Evolutionary conservation across 2,329 filamentous ascomycete species (phyloP), one percentile per base, ranked within the genome.

Genomic region (Shiraia sp.): DNA sequence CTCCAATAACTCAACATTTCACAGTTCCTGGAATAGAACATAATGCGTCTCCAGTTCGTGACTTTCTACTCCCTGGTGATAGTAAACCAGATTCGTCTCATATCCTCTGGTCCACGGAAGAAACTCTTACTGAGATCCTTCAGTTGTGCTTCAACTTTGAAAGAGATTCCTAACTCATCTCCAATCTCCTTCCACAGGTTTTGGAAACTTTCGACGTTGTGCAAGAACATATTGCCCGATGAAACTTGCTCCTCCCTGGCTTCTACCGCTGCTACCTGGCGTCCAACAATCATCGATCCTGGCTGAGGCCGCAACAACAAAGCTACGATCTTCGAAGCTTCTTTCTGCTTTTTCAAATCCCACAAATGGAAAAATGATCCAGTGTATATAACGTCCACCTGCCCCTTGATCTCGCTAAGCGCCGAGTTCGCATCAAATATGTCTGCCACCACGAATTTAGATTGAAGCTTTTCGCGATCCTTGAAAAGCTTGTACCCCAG

Each of bases 391-490:
- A 75, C 66, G 27, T 72, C 65, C 5, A 74, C 42, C 10, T 64
- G 23, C 10, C 57, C 59, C 2, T 55, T 49, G 6, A 72, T 35
- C 0, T 55, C 37, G 3, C 53, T 41, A 5, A 70, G 51, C 6
- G 53, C 33, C 1, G 66, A 68, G 9, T 56, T 36, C 6, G 51
- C 22, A 9, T 62, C 60, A 30, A 80, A 60, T 45, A 81, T 65
- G 45, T 81, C 75, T 15, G 77, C 79, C 1, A 72, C 55, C 22
- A 83, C 63, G 47, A 83, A 81, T 2, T 68, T 70, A 2, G 72
- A 72, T 14, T 68, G 68, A 4, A 82, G 64, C 24, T 41, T 70
- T n/a, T 68, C 57, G 17, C 42, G 44, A 38, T 69, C 65, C 6
- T 35, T 29, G 42, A 68, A 69, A 14, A 68, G 53, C 35, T 59